Conservation (phyloP, 192 early-diverging fungal genomes). For the Funneliformis mosseae region DNA sequence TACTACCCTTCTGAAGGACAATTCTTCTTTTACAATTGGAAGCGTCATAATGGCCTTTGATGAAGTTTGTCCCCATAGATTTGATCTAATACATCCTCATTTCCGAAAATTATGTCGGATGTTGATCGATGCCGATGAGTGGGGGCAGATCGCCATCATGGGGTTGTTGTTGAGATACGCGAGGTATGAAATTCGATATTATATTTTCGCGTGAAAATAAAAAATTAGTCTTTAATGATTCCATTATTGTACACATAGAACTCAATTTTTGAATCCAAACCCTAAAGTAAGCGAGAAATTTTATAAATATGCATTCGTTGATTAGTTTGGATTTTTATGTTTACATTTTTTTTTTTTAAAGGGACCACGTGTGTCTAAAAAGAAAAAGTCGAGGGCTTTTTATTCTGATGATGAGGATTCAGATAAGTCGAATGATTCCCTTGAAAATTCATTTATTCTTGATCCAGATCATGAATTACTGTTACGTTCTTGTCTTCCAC, state of each 20-base stretch:
- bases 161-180: slow-evolving; percentile 81
- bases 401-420: slow-evolving; percentile 60
- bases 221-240: too few species aligned
- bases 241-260: not conserved
- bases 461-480: slow-evolving; percentile 85
- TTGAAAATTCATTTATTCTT: slow-evolving; percentile 42
- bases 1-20: slow-evolving; percentile 75
- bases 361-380: slow-evolving; percentile 34
- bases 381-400: slow-evolving; percentile 48
- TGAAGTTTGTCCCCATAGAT: slow-evolving; percentile 81
- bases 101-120: slow-evolving; percentile 86
- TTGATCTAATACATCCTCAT: slow-evolving; percentile 86
- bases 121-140: slow-evolving; percentile 91
- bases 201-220: not conserved
- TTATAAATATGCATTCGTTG: slow-evolving; percentile 2
- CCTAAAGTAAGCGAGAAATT: slow-evolving; percentile 36
- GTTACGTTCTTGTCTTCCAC: slow-evolving; percentile 63
- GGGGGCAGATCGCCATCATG: slow-evolving; percentile 90
- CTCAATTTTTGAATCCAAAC: slow-evolving; percentile 64
- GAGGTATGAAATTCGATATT: slow-evolving; percentile 40
- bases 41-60: slow-evolving; percentile 83
- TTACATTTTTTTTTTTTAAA: slow-evolving; percentile 19
- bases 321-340: not conserved
- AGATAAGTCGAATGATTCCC: slow-evolving; percentile 42
- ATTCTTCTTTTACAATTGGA: slow-evolving; percentile 85